Base-by-base conservation (phyloP, 2,329 filamentous ascomycete genomes). In the Thielaviopsis punctulata region DNA sequence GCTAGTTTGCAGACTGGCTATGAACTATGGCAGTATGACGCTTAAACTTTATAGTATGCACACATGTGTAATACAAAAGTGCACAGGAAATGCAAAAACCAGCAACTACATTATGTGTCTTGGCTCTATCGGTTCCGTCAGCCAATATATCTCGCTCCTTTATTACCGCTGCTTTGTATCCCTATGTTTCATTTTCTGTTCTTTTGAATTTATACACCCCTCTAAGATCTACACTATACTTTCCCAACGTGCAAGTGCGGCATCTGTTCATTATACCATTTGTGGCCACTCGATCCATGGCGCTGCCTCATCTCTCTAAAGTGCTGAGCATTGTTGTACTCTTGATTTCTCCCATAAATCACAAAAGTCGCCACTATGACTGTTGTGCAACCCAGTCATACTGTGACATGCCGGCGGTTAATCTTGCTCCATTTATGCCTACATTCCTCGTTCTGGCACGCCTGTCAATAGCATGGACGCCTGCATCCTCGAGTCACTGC, bases 1-100 rank as follows among this genome's bases (percentile, higher is more conserved):
- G 49, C 57, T 5, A 62, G 60, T 24, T 36, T 62, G 7, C 56
- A 60, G 48, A 54, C 55, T 5, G 57, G 55, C n/a, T 59, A 56
- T 24, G 56, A 58, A 18, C 39, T 58, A 8, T 59, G 53, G 49
- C 27, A 52, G 21, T 52, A 49, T 22, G 21, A 51, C 7, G 30
- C 30, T 7, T 36, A 36, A 15, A 12, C n/a, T 4, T 12, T 15
- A n/a, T 12, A 15, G 30, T 15, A 4, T 33, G 4, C 9, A 9
- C 4, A 33, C 30, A 5, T 33, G 15, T 4, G 27, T 33, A n/a
- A n/a, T n/a, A n/a, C n/a, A n/a, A n/a, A n/a, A n/a, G n/a, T n/a
- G n/a, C n/a, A n/a, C n/a, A 33, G 27, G 27, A 10, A 33, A 13
- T 8, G 13, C 13, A 36, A 7, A 15, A n/a, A 36, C 30, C 2